These are phyloP conservation scores for Mucor sp. DNA, from an alignment of 371 early-diverging fungal genomes.

Conservation along the genomic window DNA sequence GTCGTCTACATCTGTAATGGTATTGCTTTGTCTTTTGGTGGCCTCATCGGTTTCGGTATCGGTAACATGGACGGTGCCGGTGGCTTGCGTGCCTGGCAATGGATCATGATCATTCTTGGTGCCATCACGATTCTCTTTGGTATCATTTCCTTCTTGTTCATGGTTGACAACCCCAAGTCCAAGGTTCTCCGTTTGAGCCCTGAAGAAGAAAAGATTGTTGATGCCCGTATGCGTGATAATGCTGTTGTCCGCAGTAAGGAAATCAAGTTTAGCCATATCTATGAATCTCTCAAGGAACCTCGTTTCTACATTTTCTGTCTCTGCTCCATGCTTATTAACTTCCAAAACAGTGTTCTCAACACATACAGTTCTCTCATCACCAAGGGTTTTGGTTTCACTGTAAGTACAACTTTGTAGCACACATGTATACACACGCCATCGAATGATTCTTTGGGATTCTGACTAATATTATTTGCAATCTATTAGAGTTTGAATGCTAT, in stretches of 20 bases:
- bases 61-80: slow-evolving; percentile 43
- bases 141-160: slow-evolving; percentile 30
- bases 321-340: slow-evolving; percentile 31
- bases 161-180: slow-evolving; percentile 39
- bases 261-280: slow-evolving; percentile 14
- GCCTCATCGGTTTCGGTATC: slow-evolving; percentile 63
- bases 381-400: slow-evolving; percentile 40
- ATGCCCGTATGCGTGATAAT: slow-evolving; percentile 31
- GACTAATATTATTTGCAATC: background rate
- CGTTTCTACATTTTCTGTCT: slow-evolving; percentile 27
- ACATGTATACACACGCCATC: background rate
- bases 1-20: slow-evolving; percentile 48
- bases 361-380: slow-evolving; percentile 42
- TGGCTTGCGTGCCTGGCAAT: slow-evolving; percentile 57
- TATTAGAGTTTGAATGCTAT: slow-evolving; percentile 37
- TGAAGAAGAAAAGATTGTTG: slow-evolving; percentile 39
- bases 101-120: slow-evolving; percentile 51
- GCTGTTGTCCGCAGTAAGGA: slow-evolving; percentile 14
- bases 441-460: background rate
- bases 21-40: slow-evolving; percentile 61
- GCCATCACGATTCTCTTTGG: slow-evolving; percentile 27
- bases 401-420: slow-evolving; percentile 16
- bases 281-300: slow-evolving; percentile 23
- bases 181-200: slow-evolving; percentile 27
- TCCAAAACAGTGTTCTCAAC: slow-evolving; percentile 42